Percentiles rank a stretch among this genome's conserved stretches.
Evolutionary conservation across 2,329 filamentous ascomycete species (phyloP).

Genomic region (Zymoseptoria tritici): DNA sequence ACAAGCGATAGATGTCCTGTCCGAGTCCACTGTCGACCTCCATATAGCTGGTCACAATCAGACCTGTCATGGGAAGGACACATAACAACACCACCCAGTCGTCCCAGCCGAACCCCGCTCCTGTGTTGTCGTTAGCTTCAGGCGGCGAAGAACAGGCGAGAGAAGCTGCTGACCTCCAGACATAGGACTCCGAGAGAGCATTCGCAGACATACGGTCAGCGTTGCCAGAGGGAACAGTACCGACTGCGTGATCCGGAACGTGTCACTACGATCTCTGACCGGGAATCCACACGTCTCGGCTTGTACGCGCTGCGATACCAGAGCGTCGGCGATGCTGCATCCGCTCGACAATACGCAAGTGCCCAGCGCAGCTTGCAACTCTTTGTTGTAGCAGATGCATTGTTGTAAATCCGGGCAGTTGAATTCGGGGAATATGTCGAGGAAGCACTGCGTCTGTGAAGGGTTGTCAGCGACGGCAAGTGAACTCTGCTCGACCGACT

Average conservation of each 20-base stretch:
- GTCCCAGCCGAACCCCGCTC: constrained; percentile 1
- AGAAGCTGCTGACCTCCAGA: neutral
- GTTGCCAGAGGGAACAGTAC: constrained; percentile 1
- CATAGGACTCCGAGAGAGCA: neutral
- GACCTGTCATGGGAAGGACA: constrained; percentile 5
- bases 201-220: neutral
- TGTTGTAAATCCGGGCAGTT: constrained; percentile 3
- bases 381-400: constrained; percentile 4
- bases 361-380: neutral
- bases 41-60: constrained; percentile 1
- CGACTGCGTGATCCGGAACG: neutral
- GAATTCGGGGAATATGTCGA: constrained; percentile 1
- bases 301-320: neutral
- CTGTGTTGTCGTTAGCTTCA: neutral
- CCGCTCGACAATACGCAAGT: constrained; percentile 2
- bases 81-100: constrained; percentile 4
- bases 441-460: constrained; percentile 3
- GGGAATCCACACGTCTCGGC: constrained; percentile 4
- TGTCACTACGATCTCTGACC: neutral
- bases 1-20: constrained; percentile 5
- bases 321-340: constrained; percentile 1
- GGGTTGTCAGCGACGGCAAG: neutral
- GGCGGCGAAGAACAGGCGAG: neutral
- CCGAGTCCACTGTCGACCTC: constrained; percentile 3
- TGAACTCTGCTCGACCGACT: neutral